phyloP scores from a whole-genome alignment of 2,329 filamentous ascomycete genomes.

The Capronia americana region DNA sequence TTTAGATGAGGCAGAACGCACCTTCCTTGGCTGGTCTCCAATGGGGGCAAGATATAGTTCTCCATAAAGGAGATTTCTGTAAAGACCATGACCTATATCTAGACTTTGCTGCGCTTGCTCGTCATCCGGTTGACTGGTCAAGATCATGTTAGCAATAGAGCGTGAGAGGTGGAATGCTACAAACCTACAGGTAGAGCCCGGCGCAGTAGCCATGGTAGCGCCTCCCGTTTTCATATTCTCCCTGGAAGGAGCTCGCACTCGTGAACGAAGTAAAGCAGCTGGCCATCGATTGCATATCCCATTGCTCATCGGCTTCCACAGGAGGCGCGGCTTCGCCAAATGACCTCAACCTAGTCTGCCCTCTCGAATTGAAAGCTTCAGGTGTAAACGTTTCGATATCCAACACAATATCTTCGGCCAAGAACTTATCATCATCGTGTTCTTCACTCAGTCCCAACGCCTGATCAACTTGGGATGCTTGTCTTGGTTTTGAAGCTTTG shows the following conservation, averaged over 20 bases:
- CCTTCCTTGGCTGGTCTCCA: neutral
- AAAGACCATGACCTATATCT: neutral
- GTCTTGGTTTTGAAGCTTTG: too few relatives aligned
- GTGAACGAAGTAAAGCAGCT: neutral
- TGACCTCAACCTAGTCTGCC: too few relatives aligned
- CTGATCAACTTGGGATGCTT: too few relatives aligned
- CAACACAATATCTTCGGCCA: too few relatives aligned
- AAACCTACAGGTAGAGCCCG: neutral
- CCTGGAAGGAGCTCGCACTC: neutral
- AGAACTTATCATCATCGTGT: too few relatives aligned
- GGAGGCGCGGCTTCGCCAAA: too few relatives aligned
- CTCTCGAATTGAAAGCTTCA: too few relatives aligned
- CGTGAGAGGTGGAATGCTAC: neutral
- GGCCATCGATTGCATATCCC: neutral
- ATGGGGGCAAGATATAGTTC: neutral
- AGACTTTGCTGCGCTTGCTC: neutral
- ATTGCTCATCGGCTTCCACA: neutral
- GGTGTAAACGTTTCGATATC: too few relatives aligned
- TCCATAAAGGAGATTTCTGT: neutral
- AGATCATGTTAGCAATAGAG: neutral
- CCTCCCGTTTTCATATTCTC: constrained; percentile 1
- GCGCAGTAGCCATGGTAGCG: constrained; percentile 2
- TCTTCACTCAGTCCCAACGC: too few relatives aligned
- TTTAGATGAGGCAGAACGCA: neutral
- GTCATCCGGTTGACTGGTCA: neutral